Base-by-base conservation (phyloP, 1,284 basidiomycete genomes). In the Mycena citricolor region DNA sequence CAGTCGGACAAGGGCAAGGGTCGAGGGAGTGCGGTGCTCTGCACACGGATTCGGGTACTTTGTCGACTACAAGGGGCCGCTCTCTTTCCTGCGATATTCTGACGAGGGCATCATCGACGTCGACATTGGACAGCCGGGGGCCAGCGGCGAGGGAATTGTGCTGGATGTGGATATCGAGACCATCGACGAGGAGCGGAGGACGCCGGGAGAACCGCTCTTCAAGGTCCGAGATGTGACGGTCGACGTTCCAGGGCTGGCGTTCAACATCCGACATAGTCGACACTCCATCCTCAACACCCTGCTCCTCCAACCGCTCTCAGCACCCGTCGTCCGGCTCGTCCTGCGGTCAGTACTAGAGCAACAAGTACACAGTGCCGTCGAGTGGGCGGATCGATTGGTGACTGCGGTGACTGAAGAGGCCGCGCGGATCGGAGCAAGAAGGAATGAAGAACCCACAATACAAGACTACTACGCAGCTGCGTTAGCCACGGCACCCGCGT, bases 221-320 rank as follows among this genome's bases (percentile, higher is more conserved):
- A 51, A 50, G n/a, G 68, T 76, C 17, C 40, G 62, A 22, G 61
- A 67, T 42, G 69, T 74, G 8, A 53, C 58, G 22, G 61, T 67
- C 1, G 54, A 60, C 14, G 37, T 74, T 23, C 64, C 64, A 2
- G 70, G 71, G 1, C 59, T 76, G 7, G 52, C 51, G 8, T 62
- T 77, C 43, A 54, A 54, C 24, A 60, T 77, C 43, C 57, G 64
- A 17, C 51, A 66, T 33, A 74, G 68, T 47, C 63, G 62, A 39
- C 75, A 79, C 45, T 76, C 70, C 71, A 61, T 77, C 32, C 44
- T 77, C 24, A 77, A 77, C 54, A 68, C 65, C 28, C 42, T 71
- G n/a, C 42, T 74, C 8, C 44, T 76, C n/a, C 69, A 75, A 47
- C 74, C 71, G 1, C 60, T 77, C 12, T 64, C 69, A 0, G 69